A percentile compares a stretch with the other conserved stretches of the same genome.
These are phyloP conservation scores for Rhynchosporium graminicola DNA, from an alignment of 2,329 filamentous ascomycete species.

Conservation along the genomic window DNA sequence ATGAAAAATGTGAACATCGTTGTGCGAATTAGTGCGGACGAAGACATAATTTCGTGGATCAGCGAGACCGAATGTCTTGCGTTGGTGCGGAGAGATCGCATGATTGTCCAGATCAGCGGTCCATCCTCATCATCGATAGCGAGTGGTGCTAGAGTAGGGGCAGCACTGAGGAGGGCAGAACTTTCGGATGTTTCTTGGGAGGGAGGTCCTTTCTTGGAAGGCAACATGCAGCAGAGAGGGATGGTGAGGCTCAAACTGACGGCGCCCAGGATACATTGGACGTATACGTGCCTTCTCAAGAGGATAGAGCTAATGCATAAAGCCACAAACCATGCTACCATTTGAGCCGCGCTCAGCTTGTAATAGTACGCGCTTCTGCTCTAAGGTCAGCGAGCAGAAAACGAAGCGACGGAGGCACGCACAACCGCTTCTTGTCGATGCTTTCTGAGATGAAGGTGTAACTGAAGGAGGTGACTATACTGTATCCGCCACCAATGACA, in stretches of 20 bases:
- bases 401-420: background rate
- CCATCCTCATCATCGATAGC: slow-evolving; percentile 4
- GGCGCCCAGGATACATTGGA: slow-evolving; percentile 23
- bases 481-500: slow-evolving; percentile 23
- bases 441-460: slow-evolving; percentile 25
- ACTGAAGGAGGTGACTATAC: slow-evolving; percentile 21
- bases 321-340: slow-evolving; percentile 20
- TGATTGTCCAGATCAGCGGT: slow-evolving; percentile 15
- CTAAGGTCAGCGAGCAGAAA: background rate
- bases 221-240: slow-evolving; percentile 21
- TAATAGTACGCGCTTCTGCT: slow-evolving; percentile 24
- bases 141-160: background rate
- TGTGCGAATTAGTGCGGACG: slow-evolving; percentile 13
- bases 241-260: slow-evolving; percentile 13
- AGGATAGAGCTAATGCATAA: slow-evolving; percentile 23
- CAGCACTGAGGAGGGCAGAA: slow-evolving; percentile 12
- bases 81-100: slow-evolving; percentile 16
- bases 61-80: slow-evolving; percentile 15
- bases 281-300: slow-evolving; percentile 27
- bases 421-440: slow-evolving; percentile 21
- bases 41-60: slow-evolving; percentile 17
- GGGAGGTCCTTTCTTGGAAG: background rate
- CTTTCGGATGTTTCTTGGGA: slow-evolving; percentile 18
- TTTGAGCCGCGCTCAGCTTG: slow-evolving; percentile 20
- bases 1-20: slow-evolving; percentile 25